Evolutionary conservation across 495 filamentous ascomycete genomes (phyloP), one percentile per base, ranked within the genome.

Genomic region (Venustampulla echinocandica): DNA sequence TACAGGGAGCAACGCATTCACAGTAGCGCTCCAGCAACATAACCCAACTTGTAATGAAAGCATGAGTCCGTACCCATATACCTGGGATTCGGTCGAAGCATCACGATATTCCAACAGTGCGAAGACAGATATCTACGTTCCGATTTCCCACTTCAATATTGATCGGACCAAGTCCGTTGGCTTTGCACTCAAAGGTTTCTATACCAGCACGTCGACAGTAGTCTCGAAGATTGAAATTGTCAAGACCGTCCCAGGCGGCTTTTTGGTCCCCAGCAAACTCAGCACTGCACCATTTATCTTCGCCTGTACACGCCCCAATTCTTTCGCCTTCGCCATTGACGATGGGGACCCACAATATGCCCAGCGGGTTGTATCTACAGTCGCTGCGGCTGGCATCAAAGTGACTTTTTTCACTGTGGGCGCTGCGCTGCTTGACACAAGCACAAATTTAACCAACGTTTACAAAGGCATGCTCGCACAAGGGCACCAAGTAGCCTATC

Each of bases 381-480:
- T 89, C 43, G 71, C 77, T 10, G 70, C 75, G 10, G 83, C 79
- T 25, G 40, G 60, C 30, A 80, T 88, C 49, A 71, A 74, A 49
- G 81, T 84, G 1, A 89, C 84, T 0, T 89, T 89, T 64, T 89
- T 89, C 63, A 85, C 81, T 27, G 83, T 87, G 33, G 84, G 83
- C 1, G 64, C 71, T 5, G 77, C 82, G 0, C 66, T 89, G 0
- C 58, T 79, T 4, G 81, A 87, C 57, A 28, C 48, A 1, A 58
- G 62, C 10, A 81, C 71, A 18, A 82, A 82, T 42, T 67, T 86
- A 13, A 75, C 79, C n/a, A 63, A 60, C 23, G 69, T 82, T 20
- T 86, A 86, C 63, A 65, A 64, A 43, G 75, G 79, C 52, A 86
- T 86, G 82, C 53, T 77, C 11, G 38, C 53, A 3, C 67, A 67